phyloP scores from a whole-genome alignment of 1,284 basidiomycete species.

The Sporisorium iseilematis-ciliati region DNA sequence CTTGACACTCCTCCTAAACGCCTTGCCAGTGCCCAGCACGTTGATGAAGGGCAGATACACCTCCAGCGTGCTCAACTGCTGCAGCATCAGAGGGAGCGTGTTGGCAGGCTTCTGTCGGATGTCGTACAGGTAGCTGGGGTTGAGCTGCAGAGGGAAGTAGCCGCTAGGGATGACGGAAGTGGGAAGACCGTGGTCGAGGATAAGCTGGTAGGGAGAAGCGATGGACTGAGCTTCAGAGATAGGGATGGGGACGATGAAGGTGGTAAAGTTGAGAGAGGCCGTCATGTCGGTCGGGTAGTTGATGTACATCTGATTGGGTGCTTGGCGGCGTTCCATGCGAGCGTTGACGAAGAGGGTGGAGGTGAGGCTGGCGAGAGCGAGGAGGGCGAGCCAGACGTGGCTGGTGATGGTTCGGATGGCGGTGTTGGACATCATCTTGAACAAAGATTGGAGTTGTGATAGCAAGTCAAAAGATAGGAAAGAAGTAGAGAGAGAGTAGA shows the following conservation, averaged over 20 bases:
- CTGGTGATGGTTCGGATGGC: neutral
- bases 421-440: no score
- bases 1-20: slow-evolving; percentile 18
- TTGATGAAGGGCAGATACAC: slow-evolving; percentile 28
- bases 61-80: slow-evolving; percentile 18
- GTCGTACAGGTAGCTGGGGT: slow-evolving; percentile 18
- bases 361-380: slow-evolving; percentile 1
- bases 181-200: slow-evolving; percentile 17
- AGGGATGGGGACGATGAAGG: slow-evolving; percentile 27
- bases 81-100: slow-evolving; percentile 18
- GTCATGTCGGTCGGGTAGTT: slow-evolving; percentile 18
- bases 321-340: slow-evolving; percentile 15
- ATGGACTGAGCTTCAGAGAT: slow-evolving; percentile 17
- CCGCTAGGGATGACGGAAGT: slow-evolving; percentile 21
- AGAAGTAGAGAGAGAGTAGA: no score
- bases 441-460: neutral
- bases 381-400: slow-evolving; percentile 1
- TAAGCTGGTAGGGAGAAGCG: slow-evolving; percentile 19
- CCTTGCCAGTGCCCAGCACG: slow-evolving; percentile 14
- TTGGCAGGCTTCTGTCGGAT: slow-evolving; percentile 19
- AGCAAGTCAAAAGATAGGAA: no score
- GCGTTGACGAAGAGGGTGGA: neutral
- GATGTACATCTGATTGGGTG: slow-evolving; percentile 26
- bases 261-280: slow-evolving; percentile 29
- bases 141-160: slow-evolving; percentile 21